A percentile compares a stretch with the other conserved stretches of the same genome.
Conservation (phyloP, 768 basidiomycete genomes). For the Pisolithus sp. region DNA sequence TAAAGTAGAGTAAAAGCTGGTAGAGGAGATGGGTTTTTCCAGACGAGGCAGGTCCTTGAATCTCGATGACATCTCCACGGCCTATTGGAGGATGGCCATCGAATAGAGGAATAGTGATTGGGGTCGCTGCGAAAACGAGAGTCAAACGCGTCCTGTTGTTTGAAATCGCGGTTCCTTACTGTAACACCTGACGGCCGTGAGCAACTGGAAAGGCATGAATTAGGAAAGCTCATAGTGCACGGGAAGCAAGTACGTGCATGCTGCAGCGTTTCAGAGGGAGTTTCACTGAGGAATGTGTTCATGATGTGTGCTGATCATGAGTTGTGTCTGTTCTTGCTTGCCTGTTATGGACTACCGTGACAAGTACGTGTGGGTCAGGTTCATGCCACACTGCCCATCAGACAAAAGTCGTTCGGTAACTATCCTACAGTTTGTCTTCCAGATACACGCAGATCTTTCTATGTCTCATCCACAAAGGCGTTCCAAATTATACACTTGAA, state of each 20-base stretch:
- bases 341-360: not conserved
- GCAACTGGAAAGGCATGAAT: conserved; percentile 33
- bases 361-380: not conserved
- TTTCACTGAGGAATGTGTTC: conserved; percentile 22
- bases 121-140: conserved; percentile 18
- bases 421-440: not conserved
- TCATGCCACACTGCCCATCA: too few relatives aligned
- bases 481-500: not conserved
- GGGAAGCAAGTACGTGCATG: conserved; percentile 16
- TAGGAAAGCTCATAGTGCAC: not conserved
- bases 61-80: conserved; percentile 63
- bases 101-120: conserved; percentile 29
- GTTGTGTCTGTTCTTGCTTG: too few relatives aligned
- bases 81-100: conserved; percentile 32
- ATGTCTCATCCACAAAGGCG: not conserved
- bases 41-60: conserved; percentile 67
- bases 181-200: conserved; percentile 34
- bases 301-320: not conserved
- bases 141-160: not conserved
- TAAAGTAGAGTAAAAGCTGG: conserved; percentile 51
- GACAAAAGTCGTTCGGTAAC: too few relatives aligned
- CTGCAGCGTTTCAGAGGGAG: conserved; percentile 31
- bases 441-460: not conserved
- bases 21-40: conserved; percentile 81
- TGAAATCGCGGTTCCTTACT: conserved; percentile 22